Evolutionary conservation across 352 stramenopile species (phyloP).

Genomic region (Pythium chondricola): DNA sequence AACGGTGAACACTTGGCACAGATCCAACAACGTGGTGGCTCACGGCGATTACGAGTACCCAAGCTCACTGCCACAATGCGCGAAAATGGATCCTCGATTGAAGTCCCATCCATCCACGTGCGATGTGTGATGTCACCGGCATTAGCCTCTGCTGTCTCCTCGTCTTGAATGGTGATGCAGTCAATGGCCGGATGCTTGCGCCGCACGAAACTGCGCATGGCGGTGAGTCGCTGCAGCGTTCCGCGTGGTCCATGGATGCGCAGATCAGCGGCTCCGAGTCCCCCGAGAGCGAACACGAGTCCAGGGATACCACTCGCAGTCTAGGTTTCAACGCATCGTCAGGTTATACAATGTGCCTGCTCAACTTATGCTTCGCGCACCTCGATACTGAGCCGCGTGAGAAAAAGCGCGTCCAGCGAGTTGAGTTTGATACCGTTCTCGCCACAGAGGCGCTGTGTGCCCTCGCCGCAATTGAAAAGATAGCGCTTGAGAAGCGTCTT

Average conservation of each 20-base stretch:
- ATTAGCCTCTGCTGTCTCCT: no score
- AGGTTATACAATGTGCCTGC: not conserved
- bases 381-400: constrained; percentile 56
- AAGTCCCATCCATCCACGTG: not conserved
- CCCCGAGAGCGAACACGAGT: constrained; percentile 55
- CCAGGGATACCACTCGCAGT: constrained; percentile 62
- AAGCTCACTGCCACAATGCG: constrained; percentile 6
- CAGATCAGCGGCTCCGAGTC: constrained; percentile 37
- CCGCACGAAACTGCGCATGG: constrained; percentile 63
- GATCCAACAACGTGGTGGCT: constrained; percentile 1
- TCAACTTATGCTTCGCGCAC: constrained; percentile 12
- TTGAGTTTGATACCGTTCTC: constrained; percentile 69
- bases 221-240: constrained; percentile 27
- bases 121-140: constrained; percentile 4
- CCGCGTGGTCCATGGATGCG: constrained; percentile 41
- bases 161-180: constrained; percentile 30
- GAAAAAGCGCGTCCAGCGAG: constrained; percentile 59
- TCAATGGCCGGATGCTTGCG: constrained; percentile 57
- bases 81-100: constrained; percentile 5
- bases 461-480: constrained; percentile 70
- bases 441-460: constrained; percentile 55
- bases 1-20: constrained; percentile 13
- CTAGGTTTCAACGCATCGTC: constrained; percentile 15
- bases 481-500: constrained; percentile 53
- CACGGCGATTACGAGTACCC: not conserved